Evolutionary conservation across 2,329 filamentous ascomycete species (phyloP).

Genomic region (Cucurbitaria berberidis): DNA sequence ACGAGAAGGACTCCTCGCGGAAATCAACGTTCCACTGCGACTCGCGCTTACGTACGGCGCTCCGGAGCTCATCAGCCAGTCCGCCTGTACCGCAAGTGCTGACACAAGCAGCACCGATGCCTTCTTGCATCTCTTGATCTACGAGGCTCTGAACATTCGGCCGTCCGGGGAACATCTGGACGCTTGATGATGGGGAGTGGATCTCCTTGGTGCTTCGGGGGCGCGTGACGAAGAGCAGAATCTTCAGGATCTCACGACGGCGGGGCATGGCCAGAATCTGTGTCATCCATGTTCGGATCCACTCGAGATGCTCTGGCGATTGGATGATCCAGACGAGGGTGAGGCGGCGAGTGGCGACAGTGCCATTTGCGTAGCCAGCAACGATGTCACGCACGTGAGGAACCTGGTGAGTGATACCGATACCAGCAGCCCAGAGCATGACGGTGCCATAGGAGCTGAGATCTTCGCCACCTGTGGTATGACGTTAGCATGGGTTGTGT

Average conservation of each 20-base stretch:
- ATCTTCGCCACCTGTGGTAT: constrained; percentile 68
- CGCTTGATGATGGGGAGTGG: constrained; percentile 74
- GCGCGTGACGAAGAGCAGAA: constrained; percentile 89
- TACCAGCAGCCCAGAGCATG: constrained; percentile 88
- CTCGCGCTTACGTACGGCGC: constrained; percentile 69
- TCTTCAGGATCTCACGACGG: constrained; percentile 80
- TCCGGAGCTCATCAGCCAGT: constrained; percentile 75
- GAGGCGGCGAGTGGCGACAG: constrained; percentile 79
- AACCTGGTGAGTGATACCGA: constrained; percentile 94
- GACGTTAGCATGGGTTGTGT: constrained; percentile 35
- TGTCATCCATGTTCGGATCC: constrained; percentile 92
- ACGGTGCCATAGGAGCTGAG: constrained; percentile 92
- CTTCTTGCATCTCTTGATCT: constrained; percentile 78
- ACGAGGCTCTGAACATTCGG: constrained; percentile 83
- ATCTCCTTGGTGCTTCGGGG: constrained; percentile 85
- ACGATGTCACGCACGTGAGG: constrained; percentile 78
- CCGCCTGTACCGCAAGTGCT: constrained; percentile 78
- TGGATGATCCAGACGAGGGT: constrained; percentile 93
- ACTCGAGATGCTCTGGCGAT: constrained; percentile 86
- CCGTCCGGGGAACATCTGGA: constrained; percentile 90
- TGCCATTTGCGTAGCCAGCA: constrained; percentile 66
- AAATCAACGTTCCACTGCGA: constrained; percentile 74
- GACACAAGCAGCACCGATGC: constrained; percentile 87
- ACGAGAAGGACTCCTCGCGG: constrained; percentile 77
- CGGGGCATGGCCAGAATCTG: constrained; percentile 80